Evolutionary conservation across 1,284 basidiomycete species (phyloP).

Genomic region (Lentinula novae-zelandiae): DNA sequence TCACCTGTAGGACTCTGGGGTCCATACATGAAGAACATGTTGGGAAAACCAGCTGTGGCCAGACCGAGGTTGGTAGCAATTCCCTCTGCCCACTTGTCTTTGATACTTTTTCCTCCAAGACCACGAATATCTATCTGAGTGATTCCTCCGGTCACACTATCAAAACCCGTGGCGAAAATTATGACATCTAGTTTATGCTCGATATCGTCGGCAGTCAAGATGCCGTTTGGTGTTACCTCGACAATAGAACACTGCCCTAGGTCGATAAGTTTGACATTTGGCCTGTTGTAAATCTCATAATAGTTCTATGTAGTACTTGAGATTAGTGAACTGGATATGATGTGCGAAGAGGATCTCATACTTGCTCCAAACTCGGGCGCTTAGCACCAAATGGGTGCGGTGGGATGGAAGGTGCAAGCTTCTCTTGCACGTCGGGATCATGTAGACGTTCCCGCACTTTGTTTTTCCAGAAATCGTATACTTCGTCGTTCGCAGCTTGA

Average conservation of each 20-base stretch:
- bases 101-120: constrained; percentile 16
- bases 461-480: constrained; percentile 23
- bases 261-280: constrained; percentile 23
- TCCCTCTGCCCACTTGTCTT: constrained; percentile 22
- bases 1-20: constrained; percentile 21
- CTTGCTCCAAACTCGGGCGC: constrained; percentile 19
- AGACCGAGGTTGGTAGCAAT: constrained; percentile 22
- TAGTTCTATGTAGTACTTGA: constrained; percentile 9
- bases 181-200: constrained; percentile 24
- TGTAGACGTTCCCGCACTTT: constrained; percentile 19
- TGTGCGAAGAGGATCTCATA: not conserved
- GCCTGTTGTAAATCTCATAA: constrained; percentile 24
- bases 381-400: constrained; percentile 22
- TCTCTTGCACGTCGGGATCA: constrained; percentile 20
- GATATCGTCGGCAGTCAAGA: constrained; percentile 19
- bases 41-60: constrained; percentile 19
- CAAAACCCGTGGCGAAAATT: constrained; percentile 25
- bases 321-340: not conserved
- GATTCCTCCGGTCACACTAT: constrained; percentile 24
- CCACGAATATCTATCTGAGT: constrained; percentile 23
- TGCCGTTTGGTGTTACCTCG: constrained; percentile 18
- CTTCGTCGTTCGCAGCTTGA: constrained; percentile 18
- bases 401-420: constrained; percentile 12
- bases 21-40: constrained; percentile 26
- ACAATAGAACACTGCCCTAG: constrained; percentile 19